Base-by-base conservation (phyloP, 1,284 basidiomycete genomes). In the Golubevia pallescens region DNA sequence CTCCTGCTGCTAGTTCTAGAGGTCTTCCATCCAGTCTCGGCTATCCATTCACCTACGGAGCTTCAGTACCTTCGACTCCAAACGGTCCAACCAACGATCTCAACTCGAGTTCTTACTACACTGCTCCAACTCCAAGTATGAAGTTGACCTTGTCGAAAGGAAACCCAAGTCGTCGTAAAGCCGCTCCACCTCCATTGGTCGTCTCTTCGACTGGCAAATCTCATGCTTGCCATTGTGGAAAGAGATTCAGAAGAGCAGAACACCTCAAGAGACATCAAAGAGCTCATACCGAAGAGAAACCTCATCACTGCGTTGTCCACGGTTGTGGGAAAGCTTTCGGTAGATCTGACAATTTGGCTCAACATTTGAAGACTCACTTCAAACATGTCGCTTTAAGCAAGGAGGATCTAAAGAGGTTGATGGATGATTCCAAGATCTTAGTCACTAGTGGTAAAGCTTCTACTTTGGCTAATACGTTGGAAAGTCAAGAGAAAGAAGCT, bases 231-330 rank as follows among this genome's bases (percentile, higher is more conserved):
- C 73, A 78, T 69, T 82, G 81, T 58, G 80, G 81, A 20, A 80
- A 82, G 69, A 72, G 82, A 24, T 85, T 85, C 71, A 82, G 80
- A 69, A 69, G 83, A 24, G 73, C 83, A 70, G 83, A 85, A 66
- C 83, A 85, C 42, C 74, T 85, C 59, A 84, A 84, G 70, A 75
- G 83, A n/a, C 83, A 85, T 74, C 76, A 73, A 58, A 80, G 80
- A 55, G 80, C 78, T 4, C 83, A 85, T 63, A 84, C 83, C 0
- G 77, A 84, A 60, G 83, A 85, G 59, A 74, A 77, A 19, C 81
- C 83, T 3, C 78, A 78, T 71, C 68, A 70, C 62, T 85, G 83
- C 62, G 76, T 81, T n/a, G 70, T 78, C 21, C 74, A 76, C 38
- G 72, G 76, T n/a, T 85, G 83, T 61, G 71, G 74, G 53, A 84